phyloP scores from a whole-genome alignment of 2,329 filamentous ascomycete genomes.

The Apiospora rasikravindrae region DNA sequence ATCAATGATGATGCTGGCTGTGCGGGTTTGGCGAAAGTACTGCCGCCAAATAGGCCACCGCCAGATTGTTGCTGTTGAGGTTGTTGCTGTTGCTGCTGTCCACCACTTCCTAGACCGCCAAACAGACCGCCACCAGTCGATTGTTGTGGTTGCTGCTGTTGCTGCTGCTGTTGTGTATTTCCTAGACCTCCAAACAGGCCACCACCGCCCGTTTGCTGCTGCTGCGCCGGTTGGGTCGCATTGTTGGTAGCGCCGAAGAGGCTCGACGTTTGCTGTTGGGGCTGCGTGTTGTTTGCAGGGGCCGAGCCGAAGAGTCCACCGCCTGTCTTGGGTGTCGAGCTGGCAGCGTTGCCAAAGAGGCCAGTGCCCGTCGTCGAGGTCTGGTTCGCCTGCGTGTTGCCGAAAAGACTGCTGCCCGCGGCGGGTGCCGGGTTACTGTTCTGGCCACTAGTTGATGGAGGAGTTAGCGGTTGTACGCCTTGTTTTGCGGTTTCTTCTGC shows the following conservation, averaged over 20 bases:
- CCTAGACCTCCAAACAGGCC: slow-evolving; percentile 36
- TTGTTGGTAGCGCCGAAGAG: slow-evolving; percentile 32
- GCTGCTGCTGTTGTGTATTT: neutral
- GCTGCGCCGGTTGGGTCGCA: slow-evolving; percentile 25
- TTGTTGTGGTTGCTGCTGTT: slow-evolving; percentile 22
- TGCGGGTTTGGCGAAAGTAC: slow-evolving; percentile 7
- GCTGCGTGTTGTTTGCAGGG: slow-evolving; percentile 24
- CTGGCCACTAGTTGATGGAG: slow-evolving; percentile 15
- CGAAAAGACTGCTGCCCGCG: slow-evolving; percentile 40
- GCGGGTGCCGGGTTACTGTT: slow-evolving; percentile 27
- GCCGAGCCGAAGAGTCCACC: slow-evolving; percentile 30
- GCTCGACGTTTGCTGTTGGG: slow-evolving; percentile 28
- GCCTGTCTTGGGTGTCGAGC: slow-evolving; percentile 31
- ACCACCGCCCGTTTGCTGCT: slow-evolving; percentile 27
- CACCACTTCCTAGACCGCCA: slow-evolving; percentile 27
- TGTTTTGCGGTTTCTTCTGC: no score
- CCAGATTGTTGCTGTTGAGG: slow-evolving; percentile 18
- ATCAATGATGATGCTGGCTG: slow-evolving; percentile 24
- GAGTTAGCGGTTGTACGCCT: slow-evolving; percentile 22
- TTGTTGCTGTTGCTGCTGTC: slow-evolving; percentile 15
- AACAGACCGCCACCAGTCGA: slow-evolving; percentile 39
- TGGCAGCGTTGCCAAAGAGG: slow-evolving; percentile 31
- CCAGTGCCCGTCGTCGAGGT: slow-evolving; percentile 26
- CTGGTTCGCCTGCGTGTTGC: slow-evolving; percentile 28
- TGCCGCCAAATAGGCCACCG: slow-evolving; percentile 24